These are phyloP conservation scores for Pythium angustatum DNA, from an alignment of 352 stramenopile genomes.

Conservation along the genomic window DNA sequence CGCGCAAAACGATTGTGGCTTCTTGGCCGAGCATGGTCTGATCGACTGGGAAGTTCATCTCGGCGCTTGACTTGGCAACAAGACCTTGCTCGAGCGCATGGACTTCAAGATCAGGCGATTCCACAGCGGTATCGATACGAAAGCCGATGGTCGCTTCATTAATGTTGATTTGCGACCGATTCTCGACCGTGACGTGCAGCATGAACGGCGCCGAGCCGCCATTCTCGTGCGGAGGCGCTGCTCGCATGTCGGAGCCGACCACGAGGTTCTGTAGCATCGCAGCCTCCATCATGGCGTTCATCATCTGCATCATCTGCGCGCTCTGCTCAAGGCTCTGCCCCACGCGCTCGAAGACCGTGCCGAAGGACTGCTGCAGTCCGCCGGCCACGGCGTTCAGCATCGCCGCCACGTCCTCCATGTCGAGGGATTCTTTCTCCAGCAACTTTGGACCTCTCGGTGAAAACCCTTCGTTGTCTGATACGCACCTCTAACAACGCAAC, in stretches of 20 bases:
- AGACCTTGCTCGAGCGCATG: conserved; percentile 12
- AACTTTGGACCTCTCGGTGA: not conserved
- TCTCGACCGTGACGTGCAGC: conserved; percentile 39
- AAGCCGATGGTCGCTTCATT: conserved; percentile 18
- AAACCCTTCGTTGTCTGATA: not conserved
- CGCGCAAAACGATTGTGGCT: conserved; percentile 37
- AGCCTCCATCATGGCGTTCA: conserved; percentile 83
- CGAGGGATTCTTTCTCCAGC: not conserved
- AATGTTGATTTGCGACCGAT: conserved; percentile 63
- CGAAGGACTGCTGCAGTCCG: conserved; percentile 73
- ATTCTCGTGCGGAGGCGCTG: not conserved
- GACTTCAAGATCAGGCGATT: not conserved
- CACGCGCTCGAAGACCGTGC: conserved; percentile 65
- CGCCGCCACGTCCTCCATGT: conserved; percentile 70
- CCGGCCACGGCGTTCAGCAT: conserved; percentile 62
- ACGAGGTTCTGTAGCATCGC: conserved; percentile 70
- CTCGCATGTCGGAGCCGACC: conserved; percentile 32
- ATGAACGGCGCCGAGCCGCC: conserved; percentile 20
- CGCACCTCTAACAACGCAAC: conserved; percentile 2
- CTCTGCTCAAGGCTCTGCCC: conserved; percentile 68
- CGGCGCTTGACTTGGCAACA: not conserved
- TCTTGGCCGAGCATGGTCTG: conserved; percentile 11
- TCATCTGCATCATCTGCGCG: conserved; percentile 76
- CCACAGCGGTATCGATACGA: not conserved
- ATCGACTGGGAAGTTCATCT: conserved; percentile 36